Conservation (phyloP, 345 rosid genomes). For the Sisymbrium irio region DNA sequence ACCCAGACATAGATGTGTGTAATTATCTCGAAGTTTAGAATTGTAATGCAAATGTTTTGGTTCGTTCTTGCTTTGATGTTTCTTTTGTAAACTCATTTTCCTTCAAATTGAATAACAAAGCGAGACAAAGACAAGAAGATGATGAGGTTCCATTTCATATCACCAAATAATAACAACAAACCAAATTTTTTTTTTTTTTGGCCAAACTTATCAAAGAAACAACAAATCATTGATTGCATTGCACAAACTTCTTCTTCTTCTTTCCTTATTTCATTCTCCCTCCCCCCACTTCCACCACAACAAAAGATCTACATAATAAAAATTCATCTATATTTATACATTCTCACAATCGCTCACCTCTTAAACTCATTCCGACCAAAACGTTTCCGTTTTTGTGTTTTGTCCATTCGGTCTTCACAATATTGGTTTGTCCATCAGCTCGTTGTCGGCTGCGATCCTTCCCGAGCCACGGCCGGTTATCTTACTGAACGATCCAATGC, state of each 20-base stretch:
- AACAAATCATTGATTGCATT: constrained; percentile 20
- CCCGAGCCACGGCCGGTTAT: constrained; percentile 75
- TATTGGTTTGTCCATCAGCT: constrained; percentile 58
- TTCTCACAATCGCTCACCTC: constrained; percentile 25
- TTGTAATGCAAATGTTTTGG: too few relatives aligned
- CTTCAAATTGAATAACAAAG: too few relatives aligned
- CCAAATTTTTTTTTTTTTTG: neutral
- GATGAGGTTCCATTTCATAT: constrained; percentile 7
- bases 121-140: constrained; percentile 5
- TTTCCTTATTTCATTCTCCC: constrained; percentile 27
- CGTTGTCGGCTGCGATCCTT: constrained; percentile 59
- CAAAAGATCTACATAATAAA: constrained; percentile 26
- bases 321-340: constrained; percentile 33
- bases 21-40: too few relatives aligned
- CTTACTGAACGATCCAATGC: constrained; percentile 62
- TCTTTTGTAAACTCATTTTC: too few relatives aligned
- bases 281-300: neutral
- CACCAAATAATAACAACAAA: constrained; percentile 28
- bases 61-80: too few relatives aligned
- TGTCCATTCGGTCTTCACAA: neutral
- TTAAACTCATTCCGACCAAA: neutral
- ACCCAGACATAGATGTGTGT: too few relatives aligned
- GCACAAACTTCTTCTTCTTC: constrained; percentile 15
- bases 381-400: neutral
- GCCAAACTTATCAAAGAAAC: constrained; percentile 35